Evolutionary conservation across 345 rosid species (phyloP), one percentile per base, ranked within the genome.

Genomic region (Eucalyptus microcorys): DNA sequence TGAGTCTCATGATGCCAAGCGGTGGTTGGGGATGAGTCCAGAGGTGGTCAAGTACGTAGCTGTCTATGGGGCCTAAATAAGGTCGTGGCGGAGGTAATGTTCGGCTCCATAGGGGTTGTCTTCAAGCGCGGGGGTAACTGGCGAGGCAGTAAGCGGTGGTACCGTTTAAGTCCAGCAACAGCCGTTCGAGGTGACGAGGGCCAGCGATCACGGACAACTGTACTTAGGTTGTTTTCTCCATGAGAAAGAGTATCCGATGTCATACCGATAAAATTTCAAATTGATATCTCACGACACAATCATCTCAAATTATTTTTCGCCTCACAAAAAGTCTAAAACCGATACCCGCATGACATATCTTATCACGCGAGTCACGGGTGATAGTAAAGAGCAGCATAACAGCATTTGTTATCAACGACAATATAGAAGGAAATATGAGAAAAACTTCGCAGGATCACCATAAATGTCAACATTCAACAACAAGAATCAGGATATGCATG

Each of bases 161-260:
- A 9, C 80, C 6, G 24, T 17, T 68, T 68, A 4, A 68, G 24
- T 34, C 13, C 80, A 2, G 42, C 80, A 32, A n/a, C 40, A 66
- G 40, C 79, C 32, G 40, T 15, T 66, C 40, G 11, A 68, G 80
- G 80, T 17, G 80, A 32, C 12, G 7, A 16, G 24, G 42, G 13
- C 22, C 24, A 37, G 80, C 22, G 7, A 68, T 34, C 80, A 16
- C 4, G 0, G 80, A 68, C 80, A 16, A 16, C 80, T 1, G 24
- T 68, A 68, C 19, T 8, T 1, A 34, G 6, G 42, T 68, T 17
- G 80, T 68, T 68, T 8, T 34, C 42, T 68, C 12, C 42, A 16
- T 1, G 1, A 32, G 6, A 15, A 16, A n/a, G 40, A 68, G 7
- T 32, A 68, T 34, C 43, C 0, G 2, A 66, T 66, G 21, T 9